phyloP scores from a whole-genome alignment of 2,329 filamentous ascomycete genomes.

The Fusarium sp. region DNA sequence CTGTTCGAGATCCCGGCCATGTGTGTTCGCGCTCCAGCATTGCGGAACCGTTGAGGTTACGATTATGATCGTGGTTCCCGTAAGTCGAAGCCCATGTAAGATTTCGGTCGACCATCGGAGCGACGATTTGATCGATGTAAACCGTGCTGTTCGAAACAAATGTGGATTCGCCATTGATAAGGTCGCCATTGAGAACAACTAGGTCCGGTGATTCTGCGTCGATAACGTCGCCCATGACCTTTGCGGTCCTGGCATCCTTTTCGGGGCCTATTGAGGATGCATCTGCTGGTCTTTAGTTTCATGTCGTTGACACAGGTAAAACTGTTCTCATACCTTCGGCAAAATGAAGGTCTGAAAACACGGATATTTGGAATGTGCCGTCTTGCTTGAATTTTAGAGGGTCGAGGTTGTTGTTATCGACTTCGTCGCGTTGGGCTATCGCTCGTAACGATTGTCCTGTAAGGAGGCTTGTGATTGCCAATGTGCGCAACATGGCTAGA shows the following conservation, averaged over 20 bases:
- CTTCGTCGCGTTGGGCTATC: constrained; percentile 5
- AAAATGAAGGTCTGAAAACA: constrained; percentile 41
- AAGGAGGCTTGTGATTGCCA: constrained; percentile 15
- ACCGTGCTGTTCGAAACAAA: constrained; percentile 63
- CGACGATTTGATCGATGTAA: constrained; percentile 70
- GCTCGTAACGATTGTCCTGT: constrained; percentile 9
- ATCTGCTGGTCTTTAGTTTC: constrained; percentile 14
- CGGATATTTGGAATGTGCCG: constrained; percentile 35
- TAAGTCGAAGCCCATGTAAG: constrained; percentile 75
- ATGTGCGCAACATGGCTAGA: constrained; percentile 21
- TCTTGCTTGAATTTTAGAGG: constrained; percentile 32
- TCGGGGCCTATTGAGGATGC: constrained; percentile 49
- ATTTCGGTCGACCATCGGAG: constrained; percentile 65
- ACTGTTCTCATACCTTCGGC: constrained; percentile 22
- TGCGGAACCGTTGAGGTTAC: constrained; percentile 55
- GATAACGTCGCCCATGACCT: constrained; percentile 54
- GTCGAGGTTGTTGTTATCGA: constrained; percentile 29
- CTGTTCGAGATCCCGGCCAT: constrained; percentile 44
- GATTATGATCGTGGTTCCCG: constrained; percentile 75
- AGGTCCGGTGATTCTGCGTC: constrained; percentile 61
- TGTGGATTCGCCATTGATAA: constrained; percentile 75
- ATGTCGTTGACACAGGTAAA: fast-evolving
- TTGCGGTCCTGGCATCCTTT: constrained; percentile 54
- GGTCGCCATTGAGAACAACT: constrained; percentile 76
- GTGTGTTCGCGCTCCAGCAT: constrained; percentile 46